Percentiles rank a stretch among this genome's conserved stretches.
Evolutionary conservation across 2,329 filamentous ascomycete genomes (phyloP).

Genomic region (Huntiella savannae): DNA sequence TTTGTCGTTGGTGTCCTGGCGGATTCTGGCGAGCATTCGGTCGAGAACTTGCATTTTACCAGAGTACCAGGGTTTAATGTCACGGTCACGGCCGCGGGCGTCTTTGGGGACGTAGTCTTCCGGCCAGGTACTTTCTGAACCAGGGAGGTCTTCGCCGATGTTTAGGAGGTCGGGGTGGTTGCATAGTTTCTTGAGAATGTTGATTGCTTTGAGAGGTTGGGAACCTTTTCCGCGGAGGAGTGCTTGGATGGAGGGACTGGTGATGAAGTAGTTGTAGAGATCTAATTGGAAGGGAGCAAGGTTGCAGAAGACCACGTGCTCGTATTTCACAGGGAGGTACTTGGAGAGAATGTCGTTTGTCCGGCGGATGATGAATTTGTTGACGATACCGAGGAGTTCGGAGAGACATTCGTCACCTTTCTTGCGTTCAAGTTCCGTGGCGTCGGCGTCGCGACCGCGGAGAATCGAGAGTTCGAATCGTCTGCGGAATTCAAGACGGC

Average conservation of each 20-base stretch:
- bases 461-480: constrained; percentile 85
- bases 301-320: constrained; percentile 97
- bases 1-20: constrained; percentile 93
- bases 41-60: constrained; percentile 98
- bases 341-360: constrained; percentile 97
- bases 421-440: constrained; percentile 61
- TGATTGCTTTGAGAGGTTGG: constrained; percentile 90
- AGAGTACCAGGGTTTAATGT: constrained; percentile 88
- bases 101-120: constrained; percentile 82
- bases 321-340: constrained; percentile 94
- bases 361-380: constrained; percentile 94
- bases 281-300: constrained; percentile 81
- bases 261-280: constrained; percentile 93
- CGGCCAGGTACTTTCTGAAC: constrained; percentile 63
- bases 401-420: constrained; percentile 67
- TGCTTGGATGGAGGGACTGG: constrained; percentile 83
- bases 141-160: constrained; percentile 64
- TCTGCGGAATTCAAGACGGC: constrained; percentile 79
- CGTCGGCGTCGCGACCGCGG: constrained; percentile 75
- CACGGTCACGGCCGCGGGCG: constrained; percentile 68
- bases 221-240: constrained; percentile 84
- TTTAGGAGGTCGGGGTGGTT: constrained; percentile 92
- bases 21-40: constrained; percentile 88
- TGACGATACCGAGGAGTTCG: constrained; percentile 70
- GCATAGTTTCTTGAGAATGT: constrained; percentile 92